Percentiles rank a stretch among this genome's conserved stretches.
Evolutionary conservation across 148 eudicot species (phyloP).

Genomic region (Rhododendron henanense): DNA sequence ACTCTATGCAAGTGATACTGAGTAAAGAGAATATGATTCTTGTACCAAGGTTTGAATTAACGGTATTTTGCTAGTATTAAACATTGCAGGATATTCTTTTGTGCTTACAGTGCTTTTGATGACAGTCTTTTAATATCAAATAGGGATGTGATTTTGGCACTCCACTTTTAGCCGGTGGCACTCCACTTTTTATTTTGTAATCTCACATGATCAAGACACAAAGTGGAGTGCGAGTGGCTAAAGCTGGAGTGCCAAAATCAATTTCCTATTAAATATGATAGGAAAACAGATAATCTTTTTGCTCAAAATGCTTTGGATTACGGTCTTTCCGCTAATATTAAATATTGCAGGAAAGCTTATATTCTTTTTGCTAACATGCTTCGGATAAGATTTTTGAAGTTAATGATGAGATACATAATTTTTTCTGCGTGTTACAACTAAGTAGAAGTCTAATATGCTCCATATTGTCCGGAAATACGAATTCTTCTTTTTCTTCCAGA

Average conservation of each 20-base stretch:
- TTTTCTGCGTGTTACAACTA: background rate
- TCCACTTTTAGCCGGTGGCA: too few relatives aligned
- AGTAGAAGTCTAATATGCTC: background rate
- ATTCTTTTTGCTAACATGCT: background rate
- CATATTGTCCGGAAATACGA: background rate
- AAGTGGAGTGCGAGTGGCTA: too few relatives aligned
- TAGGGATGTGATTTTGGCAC: too few relatives aligned
- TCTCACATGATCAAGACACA: too few relatives aligned
- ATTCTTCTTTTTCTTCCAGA: background rate
- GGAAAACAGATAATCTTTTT: background rate
- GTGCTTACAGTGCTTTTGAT: background rate
- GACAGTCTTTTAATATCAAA: background rate
- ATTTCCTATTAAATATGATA: background rate
- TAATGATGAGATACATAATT: background rate
- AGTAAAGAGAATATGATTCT: background rate
- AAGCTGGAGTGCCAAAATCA: too few relatives aligned
- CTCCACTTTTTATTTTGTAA: too few relatives aligned
- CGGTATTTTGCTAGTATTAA: background rate
- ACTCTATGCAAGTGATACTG: background rate
- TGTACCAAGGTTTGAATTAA: background rate
- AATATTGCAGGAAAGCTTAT: background rate
- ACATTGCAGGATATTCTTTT: background rate
- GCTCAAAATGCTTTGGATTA: background rate
- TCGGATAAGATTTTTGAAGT: background rate
- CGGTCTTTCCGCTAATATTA: background rate